Conservation (phyloP, 805 yeast genomes). For the Saturnispora sanitii region DNA sequence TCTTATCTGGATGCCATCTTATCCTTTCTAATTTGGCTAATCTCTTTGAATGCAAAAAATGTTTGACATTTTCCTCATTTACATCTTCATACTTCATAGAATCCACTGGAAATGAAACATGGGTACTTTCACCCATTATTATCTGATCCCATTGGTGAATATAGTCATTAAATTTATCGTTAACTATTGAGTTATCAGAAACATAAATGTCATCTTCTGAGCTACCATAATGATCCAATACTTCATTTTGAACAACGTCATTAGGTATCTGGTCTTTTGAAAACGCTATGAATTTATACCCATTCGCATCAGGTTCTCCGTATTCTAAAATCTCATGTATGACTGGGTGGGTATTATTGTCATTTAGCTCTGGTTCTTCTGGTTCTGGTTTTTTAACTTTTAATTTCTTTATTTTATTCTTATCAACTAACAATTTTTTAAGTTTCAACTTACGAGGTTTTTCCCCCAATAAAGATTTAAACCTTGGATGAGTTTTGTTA, state of each 20-base stretch:
- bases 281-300: constrained; percentile 35
- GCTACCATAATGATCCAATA: background rate
- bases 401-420: background rate
- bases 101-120: constrained; percentile 17
- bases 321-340: constrained; percentile 18
- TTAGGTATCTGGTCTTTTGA: constrained; percentile 11
- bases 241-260: no score
- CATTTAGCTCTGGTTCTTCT: background rate
- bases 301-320: constrained; percentile 30
- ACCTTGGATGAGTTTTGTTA: background rate
- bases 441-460: constrained; percentile 2
- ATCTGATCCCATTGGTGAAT: constrained; percentile 22
- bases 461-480: background rate
- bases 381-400: background rate
- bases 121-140: constrained; percentile 3
- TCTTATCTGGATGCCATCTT: constrained; percentile 66
- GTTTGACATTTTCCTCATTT: constrained; percentile 7
- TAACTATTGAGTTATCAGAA: constrained; percentile 4
- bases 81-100: constrained; percentile 13
- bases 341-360: background rate
- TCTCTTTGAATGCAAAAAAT: constrained; percentile 14
- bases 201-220: background rate
- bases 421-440: background rate
- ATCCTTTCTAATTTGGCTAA: constrained; percentile 40
- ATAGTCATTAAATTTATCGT: constrained; percentile 18